Conservation (phyloP, 768 basidiomycete genomes). For the Rhodotorula kratochvilovae region DNA sequence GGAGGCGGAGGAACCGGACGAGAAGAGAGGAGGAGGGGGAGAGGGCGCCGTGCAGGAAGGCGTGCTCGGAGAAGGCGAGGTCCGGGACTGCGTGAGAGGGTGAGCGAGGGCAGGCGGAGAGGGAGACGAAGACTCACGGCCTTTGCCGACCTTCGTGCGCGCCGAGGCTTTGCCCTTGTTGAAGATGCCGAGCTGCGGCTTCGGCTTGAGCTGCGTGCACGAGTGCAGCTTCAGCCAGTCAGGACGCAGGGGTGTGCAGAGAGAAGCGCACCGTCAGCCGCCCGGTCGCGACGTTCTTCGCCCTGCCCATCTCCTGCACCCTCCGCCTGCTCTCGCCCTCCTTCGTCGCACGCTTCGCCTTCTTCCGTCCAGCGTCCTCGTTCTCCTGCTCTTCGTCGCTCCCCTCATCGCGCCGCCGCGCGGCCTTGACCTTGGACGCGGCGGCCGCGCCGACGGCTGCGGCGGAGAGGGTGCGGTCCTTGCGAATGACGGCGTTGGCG, state of each 20-base stretch:
- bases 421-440: conserved; percentile 14
- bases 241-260: accelerated
- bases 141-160: conserved; percentile 18
- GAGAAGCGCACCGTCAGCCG: conserved; percentile 19
- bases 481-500: conserved; percentile 30
- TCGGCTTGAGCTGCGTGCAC: conserved; percentile 13
- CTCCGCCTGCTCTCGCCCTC: not conserved
- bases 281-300: not conserved
- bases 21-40: not conserved
- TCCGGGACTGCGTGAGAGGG: conserved; percentile 17
- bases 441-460: conserved; percentile 21
- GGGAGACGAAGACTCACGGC: not conserved
- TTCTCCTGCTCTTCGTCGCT: not conserved
- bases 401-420: not conserved
- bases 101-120: too few relatives aligned
- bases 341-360: conserved; percentile 2
- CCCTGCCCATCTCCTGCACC: conserved; percentile 17
- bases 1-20: not conserved
- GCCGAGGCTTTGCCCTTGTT: conserved; percentile 34
- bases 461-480: conserved; percentile 23
- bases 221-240: not conserved
- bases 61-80: conserved; percentile 36
- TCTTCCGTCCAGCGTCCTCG: not conserved
- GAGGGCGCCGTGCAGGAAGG: conserved; percentile 21
- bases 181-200: conserved; percentile 29